phyloP scores from a whole-genome alignment of 768 basidiomycete species.

The Chalciporus piperatus region DNA sequence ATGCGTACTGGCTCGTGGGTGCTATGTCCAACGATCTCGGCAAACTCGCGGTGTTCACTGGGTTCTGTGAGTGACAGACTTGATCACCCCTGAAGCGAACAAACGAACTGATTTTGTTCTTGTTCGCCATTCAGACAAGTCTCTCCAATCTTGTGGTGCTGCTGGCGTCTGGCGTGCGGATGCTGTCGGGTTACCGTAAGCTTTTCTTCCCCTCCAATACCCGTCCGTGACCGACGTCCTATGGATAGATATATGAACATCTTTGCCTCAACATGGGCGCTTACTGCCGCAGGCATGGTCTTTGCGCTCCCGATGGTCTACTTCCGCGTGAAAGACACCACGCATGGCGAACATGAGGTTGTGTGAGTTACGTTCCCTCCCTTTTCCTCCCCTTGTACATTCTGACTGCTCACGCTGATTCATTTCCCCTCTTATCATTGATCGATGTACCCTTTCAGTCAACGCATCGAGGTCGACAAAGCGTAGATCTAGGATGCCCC shows the following conservation, averaged over 20 bases:
- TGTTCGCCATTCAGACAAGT: slow-evolving; percentile 49
- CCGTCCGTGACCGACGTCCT: neutral
- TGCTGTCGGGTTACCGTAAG: slow-evolving; percentile 59
- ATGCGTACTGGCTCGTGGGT: slow-evolving; percentile 82
- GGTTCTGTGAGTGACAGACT: slow-evolving; percentile 61
- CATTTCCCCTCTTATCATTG: no score
- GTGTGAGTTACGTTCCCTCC: neutral
- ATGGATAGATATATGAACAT: slow-evolving; percentile 61
- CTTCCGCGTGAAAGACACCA: slow-evolving; percentile 59
- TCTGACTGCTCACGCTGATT: no score
- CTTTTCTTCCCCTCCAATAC: slow-evolving; percentile 2
- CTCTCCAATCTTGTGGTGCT: slow-evolving; percentile 70
- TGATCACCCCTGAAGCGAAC: neutral
- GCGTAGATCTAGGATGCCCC: neutral
- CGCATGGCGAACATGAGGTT: slow-evolving; percentile 49
- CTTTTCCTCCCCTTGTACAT: neutral
- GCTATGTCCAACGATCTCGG: slow-evolving; percentile 82
- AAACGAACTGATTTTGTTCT: neutral
- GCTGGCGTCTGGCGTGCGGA: slow-evolving; percentile 75
- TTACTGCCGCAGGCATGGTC: slow-evolving; percentile 62
- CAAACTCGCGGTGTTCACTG: slow-evolving; percentile 77
- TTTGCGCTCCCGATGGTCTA: slow-evolving; percentile 75
- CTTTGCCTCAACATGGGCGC: slow-evolving; percentile 69
- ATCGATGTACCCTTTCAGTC: neutral
- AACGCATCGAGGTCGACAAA: neutral